Base-by-base conservation (phyloP, 1,284 basidiomycete species). In the Ustilago trichophora region DNA sequence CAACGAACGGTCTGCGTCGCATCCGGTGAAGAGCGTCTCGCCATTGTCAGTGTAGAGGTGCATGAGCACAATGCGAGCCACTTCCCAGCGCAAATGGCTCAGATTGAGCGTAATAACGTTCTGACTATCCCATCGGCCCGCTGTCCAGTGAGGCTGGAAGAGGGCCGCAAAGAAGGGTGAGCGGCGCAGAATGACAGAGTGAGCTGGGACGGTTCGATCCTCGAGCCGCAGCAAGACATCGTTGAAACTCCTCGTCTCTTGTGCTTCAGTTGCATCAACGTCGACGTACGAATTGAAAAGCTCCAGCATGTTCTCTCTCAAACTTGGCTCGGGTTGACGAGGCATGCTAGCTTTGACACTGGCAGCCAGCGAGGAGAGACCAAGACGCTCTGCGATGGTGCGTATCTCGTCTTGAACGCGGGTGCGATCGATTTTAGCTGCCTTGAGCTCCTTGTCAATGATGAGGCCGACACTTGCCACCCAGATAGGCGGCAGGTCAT, bases 131-230 rank as follows among this genome's bases (percentile, higher is more conserved):
- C 87, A 86, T 10, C 91, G 85, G 19, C 85, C 84, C 18, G 68
- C 76, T 4, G 91, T 91, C 93, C 95, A 98, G 34, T 88, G 91
- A 21, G 85, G 84, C 72, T 88, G 88, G 79, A 95, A 93, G 81
- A 98, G 89, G n/a, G 87, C 87, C 6, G 88, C 84, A 77, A 98
- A 97, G 79, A 97, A 91, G 1, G 88, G 86, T 36, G 90, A 94
- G 3, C 95, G 87, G 0, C 92, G 86, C 16, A 98, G 84, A 15
- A 98, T 81, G 10, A 85, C 81, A 0, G 93, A 92, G 78, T 96
- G 90, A 8, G 87, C 87, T 22, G 82, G 83, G 0, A 97, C 86
- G 5, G 87, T 84, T 42, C 85, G 84, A 73, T 97, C 93, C 0
- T 85, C 85, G 3, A 98, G 84, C 22, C 87, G 83, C 10, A 98